These are phyloP conservation scores for Filosporella fistucella DNA, from an alignment of 495 filamentous ascomycete species.

Conservation along the genomic window DNA sequence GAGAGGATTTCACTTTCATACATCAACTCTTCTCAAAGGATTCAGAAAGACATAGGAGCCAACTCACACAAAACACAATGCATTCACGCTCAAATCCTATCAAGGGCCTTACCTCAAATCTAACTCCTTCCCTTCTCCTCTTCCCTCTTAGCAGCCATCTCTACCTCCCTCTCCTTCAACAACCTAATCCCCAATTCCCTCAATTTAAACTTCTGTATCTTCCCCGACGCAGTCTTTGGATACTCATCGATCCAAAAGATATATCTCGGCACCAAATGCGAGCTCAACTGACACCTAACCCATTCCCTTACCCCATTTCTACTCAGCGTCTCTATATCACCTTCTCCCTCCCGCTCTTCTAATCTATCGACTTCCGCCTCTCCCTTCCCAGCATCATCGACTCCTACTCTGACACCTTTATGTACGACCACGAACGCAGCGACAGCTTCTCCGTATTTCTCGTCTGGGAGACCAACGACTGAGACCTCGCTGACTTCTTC, in stretches of 20 bases:
- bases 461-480: constrained; percentile 80
- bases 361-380: constrained; percentile 5
- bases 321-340: constrained; percentile 27
- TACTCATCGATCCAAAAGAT: constrained; percentile 80
- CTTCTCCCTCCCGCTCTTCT: not conserved
- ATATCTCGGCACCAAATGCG: constrained; percentile 82
- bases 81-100: too few species aligned
- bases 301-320: constrained; percentile 61
- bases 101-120: too few species aligned
- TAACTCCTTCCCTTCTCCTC: not conserved
- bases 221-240: constrained; percentile 94
- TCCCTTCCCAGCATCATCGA: constrained; percentile 17
- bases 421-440: constrained; percentile 72
- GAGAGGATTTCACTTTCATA: too few species aligned
- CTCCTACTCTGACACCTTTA: constrained; percentile 27
- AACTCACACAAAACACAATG: too few species aligned
- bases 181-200: constrained; percentile 53
- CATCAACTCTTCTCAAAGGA: too few species aligned
- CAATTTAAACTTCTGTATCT: constrained; percentile 95
- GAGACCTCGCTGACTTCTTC: constrained; percentile 65
- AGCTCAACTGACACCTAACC: constrained; percentile 66
- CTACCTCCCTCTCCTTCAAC: constrained; percentile 11
- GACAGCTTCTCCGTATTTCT: constrained; percentile 80
- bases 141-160: not conserved
- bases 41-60: too few species aligned